These are phyloP conservation scores for Phaseolus coccineus DNA, from an alignment of 331 rosid species.

Conservation along the genomic window DNA sequence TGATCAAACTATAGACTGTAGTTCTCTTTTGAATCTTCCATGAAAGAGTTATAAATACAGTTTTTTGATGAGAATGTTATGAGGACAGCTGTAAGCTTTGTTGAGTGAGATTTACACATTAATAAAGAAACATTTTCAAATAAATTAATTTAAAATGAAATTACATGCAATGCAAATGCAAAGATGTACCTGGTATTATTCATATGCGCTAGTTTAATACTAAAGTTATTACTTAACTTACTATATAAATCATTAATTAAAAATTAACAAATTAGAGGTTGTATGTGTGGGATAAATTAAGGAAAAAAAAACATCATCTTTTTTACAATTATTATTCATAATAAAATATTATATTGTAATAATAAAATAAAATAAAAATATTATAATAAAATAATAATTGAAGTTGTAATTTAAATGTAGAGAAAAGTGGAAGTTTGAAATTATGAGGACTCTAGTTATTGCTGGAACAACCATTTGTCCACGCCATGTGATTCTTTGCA, in stretches of 20 bases:
- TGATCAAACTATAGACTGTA: no score
- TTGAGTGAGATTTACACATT: no score
- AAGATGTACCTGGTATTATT: background rate
- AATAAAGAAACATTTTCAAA: background rate
- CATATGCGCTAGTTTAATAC: background rate
- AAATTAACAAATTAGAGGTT: background rate
- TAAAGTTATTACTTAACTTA: background rate
- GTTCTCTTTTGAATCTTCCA: background rate
- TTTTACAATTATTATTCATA: no score
- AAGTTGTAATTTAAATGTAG: no score
- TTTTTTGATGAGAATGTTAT: background rate
- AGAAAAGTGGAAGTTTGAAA: no score
- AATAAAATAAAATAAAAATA: no score
- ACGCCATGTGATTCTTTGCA: background rate
- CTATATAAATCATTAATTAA: background rate
- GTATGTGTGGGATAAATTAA: background rate
- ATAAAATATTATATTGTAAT: no score
- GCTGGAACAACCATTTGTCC: background rate
- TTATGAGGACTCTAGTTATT: background rate
- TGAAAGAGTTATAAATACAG: background rate
- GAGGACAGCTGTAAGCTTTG: no score
- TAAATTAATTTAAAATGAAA: background rate
- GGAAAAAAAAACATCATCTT: no score
- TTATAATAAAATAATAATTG: no score
- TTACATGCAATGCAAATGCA: background rate